Evolutionary conservation across 2,329 filamentous ascomycete species (phyloP).

Genomic region (Paecilomyces dactylethromorphus): DNA sequence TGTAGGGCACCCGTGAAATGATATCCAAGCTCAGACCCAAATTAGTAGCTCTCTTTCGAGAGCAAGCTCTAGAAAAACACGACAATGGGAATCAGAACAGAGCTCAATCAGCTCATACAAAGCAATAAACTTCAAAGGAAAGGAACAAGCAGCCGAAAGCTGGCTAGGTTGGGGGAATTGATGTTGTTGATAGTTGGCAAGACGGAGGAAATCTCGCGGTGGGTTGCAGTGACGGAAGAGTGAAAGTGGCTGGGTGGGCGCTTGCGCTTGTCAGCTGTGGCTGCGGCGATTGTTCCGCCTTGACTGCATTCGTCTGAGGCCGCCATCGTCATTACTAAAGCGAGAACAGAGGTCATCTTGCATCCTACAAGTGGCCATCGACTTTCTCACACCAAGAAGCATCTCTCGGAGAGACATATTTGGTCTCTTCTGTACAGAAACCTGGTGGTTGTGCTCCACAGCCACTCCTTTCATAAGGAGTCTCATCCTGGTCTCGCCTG

Average conservation of each 20-base stretch:
- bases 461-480: neutral
- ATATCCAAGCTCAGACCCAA: conserved; percentile 1
- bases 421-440: neutral
- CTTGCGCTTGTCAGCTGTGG: neutral
- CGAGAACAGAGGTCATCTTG: neutral
- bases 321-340: neutral
- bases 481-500: neutral
- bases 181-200: neutral
- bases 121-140: neutral
- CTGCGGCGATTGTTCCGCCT: neutral
- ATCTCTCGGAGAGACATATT: neutral
- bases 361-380: neutral
- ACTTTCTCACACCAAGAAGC: neutral
- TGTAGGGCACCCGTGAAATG: conserved; percentile 21
- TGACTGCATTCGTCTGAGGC: neutral
- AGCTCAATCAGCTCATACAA: neutral
- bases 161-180: neutral
- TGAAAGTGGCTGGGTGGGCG: neutral
- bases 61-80: conserved; percentile 1
- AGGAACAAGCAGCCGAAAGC: neutral
- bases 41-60: conserved; percentile 3
- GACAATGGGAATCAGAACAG: neutral
- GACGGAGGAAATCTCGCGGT: neutral
- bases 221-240: neutral
- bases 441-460: neutral